Base-by-base conservation (phyloP, 441 rosid genomes). In the Hura crepitans region DNA sequence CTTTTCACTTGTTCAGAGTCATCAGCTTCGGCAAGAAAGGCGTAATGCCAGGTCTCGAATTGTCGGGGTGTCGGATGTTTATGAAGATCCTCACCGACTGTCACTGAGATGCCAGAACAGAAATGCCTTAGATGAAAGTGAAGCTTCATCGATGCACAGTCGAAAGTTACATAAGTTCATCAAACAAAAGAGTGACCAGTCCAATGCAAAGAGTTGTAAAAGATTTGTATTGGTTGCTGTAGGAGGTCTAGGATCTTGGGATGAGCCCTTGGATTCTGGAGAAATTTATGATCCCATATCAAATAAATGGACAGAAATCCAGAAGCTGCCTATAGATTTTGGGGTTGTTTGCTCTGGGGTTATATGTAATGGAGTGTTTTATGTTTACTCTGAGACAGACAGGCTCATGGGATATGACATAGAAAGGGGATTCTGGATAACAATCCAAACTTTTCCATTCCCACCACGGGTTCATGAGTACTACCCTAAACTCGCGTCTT, bases 391-490 rank as follows among this genome's bases (percentile, higher is more conserved):
- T 0, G 97, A 86, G 81, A 81, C 82, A 45, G 97, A 95, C 84
- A 92, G 82, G 84, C 87, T 95, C n/a, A 89, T 91, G 27, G 97
- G 96, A 10, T 95, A 89, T 61, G 97, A 95, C 70, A 80, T 95
- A 62, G 99, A 89, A 75, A 86, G 90, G 85, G 94, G 97, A 53
- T 92, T 85, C 77, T 95, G 97, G 99, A 81, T 90, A 64, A 78
- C 80, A 20, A 89, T 95, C 66, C 97, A 92, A 77, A 83, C 94
- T 57, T 82, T 87, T n/a, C 92, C 94, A 49, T 84, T 86, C 76
- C 97, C 97, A 71, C 91, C 94, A 11, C 91, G 96, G 25, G 97
- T 95, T 74, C 85, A 81, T 2, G 99, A 95, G 76, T 95, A 92
- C 77, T 89, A 85, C 79, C 99, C 99, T 25, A 90, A 90, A 75